A percentile compares a stretch with the other conserved stretches of the same genome.
Evolutionary conservation across 2,329 filamentous ascomycete genomes (phyloP).

Genomic region (Colletotrichum lindemuthianum): DNA sequence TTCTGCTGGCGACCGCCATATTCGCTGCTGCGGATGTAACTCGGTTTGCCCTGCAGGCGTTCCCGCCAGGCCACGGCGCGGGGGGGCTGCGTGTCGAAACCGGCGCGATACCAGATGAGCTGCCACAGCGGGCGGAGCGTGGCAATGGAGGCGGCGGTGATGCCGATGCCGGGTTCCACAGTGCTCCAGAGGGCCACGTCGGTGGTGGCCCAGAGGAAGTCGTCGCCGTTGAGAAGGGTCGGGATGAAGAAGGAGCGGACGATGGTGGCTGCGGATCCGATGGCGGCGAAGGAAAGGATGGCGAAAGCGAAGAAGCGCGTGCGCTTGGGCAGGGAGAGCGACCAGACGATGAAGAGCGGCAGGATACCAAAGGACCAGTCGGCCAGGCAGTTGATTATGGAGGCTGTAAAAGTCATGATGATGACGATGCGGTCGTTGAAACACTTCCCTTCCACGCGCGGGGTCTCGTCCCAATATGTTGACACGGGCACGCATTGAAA

Average conservation of each 20-base stretch:
- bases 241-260: constrained; percentile 55
- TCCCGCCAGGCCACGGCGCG: constrained; percentile 22
- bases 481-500: constrained; percentile 52
- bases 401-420: constrained; percentile 48
- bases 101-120: constrained; percentile 24
- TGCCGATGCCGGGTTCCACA: constrained; percentile 54
- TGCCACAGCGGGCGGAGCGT: constrained; percentile 50
- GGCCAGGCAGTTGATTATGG: constrained; percentile 49
- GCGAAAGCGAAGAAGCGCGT: constrained; percentile 49
- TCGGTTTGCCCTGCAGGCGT: constrained; percentile 24
- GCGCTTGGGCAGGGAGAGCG: constrained; percentile 50
- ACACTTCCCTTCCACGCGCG: constrained; percentile 44
- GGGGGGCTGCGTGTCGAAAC: constrained; percentile 15
- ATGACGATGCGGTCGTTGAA: constrained; percentile 41
- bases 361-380: constrained; percentile 54
- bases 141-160: constrained; percentile 51
- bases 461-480: constrained; percentile 50
- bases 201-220: constrained; percentile 55
- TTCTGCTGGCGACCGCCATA: constrained; percentile 3
- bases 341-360: constrained; percentile 53
- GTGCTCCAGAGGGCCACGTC: constrained; percentile 58
- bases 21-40: constrained; percentile 20
- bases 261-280: constrained; percentile 50
- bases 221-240: constrained; percentile 46
- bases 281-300: constrained; percentile 47